Evolutionary conservation across 768 basidiomycete genomes (phyloP), one percentile per base, ranked within the genome.

Genomic region (Symmetrospora coprosmae): DNA sequence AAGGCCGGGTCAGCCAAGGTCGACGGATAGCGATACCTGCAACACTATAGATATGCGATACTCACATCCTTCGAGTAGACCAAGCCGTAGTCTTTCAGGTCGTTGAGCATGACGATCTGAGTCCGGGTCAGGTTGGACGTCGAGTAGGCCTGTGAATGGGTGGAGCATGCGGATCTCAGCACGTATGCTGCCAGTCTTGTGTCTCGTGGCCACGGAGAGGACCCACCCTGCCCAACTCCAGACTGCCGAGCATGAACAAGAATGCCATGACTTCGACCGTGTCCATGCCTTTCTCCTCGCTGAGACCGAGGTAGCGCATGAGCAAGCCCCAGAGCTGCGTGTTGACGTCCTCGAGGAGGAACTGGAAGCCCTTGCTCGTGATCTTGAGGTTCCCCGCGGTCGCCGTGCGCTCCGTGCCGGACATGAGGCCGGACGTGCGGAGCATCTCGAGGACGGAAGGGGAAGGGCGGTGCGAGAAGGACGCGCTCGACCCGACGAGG

Each of bases 171-270:
- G n/a, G n/a, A n/a, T n/a, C n/a, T n/a, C n/a, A n/a, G n/a, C n/a
- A n/a, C n/a, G n/a, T n/a, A n/a, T n/a, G 40, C 38, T 30, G 64
- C 66, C 59, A 67, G 61, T 64, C 64, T 35, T 21, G 33, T 30
- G 40, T 46, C 2, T 0, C n/a, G 43, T 23, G 51, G 49, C 60
- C 35, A 27, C 50, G 60, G 47, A 46, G 31, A 1, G 37, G 37
- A 73, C 79, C 71, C 69, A 89, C 90, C 66, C 83, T 78, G 46
- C 90, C 90, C 5, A 97, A 81, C 70, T 94, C 88, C 82, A 91
- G 90, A 2, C 87, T 94, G 1, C 90, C 90, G 62, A 99, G 77
- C 85, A 96, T 94, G 77, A 97, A 90, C 48, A 96, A 77, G 73
- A 97, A 90, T 65, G 85, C 84, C 56, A 97, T 77, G 8, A 94